Evolutionary conservation across 805 yeast species (phyloP).

Genomic region (Lachancea mirantina): DNA sequence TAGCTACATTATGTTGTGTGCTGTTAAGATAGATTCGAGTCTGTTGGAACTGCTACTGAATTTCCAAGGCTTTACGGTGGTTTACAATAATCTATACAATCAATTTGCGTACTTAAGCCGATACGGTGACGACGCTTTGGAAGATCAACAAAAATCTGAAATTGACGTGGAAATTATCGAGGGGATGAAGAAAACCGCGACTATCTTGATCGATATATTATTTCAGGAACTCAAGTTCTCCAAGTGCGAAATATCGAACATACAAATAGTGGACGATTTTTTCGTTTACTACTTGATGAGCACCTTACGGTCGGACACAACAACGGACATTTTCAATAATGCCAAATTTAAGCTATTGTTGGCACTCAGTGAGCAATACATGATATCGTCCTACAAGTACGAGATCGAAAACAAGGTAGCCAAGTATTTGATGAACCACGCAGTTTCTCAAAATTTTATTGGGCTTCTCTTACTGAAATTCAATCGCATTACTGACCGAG

Average conservation of each 20-base stretch:
- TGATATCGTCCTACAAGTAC: constrained; percentile 45
- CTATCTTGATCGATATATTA: constrained; percentile 44
- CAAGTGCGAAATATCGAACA: constrained; percentile 37
- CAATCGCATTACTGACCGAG: constrained; percentile 64
- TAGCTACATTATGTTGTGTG: constrained; percentile 39
- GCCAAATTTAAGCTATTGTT: constrained; percentile 65
- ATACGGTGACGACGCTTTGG: constrained; percentile 18
- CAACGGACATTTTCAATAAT: constrained; percentile 53
- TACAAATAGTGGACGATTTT: constrained; percentile 36
- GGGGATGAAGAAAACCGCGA: constrained; percentile 33
- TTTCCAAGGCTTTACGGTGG: constrained; percentile 44
- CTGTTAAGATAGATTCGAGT: constrained; percentile 36
- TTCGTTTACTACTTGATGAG: constrained; percentile 44
- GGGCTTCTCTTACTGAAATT: constrained; percentile 67
- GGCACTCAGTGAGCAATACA: constrained; percentile 80
- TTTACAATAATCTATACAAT: constrained; percentile 37
- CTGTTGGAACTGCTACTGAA: constrained; percentile 42
- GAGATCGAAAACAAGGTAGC: constrained; percentile 46
- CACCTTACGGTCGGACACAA: constrained; percentile 37
- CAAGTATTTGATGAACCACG: constrained; percentile 40
- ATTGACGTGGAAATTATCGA: constrained; percentile 30
- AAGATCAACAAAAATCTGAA: constrained; percentile 15
- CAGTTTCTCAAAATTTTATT: constrained; percentile 47
- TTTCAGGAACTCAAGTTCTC: constrained; percentile 49
- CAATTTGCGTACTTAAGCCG: constrained; percentile 29